Conservation (phyloP, 2,329 filamentous ascomycete genomes). For the Harringtonia aguacate region DNA sequence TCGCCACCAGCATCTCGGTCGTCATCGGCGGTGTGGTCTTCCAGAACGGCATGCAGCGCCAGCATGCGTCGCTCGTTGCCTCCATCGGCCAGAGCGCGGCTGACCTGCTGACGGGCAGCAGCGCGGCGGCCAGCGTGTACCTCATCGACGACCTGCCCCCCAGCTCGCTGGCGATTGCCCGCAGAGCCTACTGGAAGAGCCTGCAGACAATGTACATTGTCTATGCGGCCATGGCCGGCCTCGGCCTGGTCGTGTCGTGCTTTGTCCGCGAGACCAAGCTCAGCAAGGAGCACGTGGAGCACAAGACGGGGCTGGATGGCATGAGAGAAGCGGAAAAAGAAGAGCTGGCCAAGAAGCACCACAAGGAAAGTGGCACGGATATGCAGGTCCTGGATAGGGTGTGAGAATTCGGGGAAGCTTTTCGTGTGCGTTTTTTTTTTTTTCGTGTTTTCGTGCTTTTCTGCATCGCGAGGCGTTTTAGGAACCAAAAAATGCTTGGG, state of each 20-base stretch:
- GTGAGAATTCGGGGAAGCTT: too few species aligned
- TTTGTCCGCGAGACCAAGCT: constrained; percentile 38
- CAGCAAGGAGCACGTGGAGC: constrained; percentile 44
- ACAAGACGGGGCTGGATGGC: constrained; percentile 44
- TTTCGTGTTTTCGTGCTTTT: background rate
- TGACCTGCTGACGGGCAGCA: constrained; percentile 41
- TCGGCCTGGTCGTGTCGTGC: constrained; percentile 35
- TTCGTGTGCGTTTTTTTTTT: background rate
- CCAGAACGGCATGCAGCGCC: constrained; percentile 28
- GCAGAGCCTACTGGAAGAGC: constrained; percentile 36
- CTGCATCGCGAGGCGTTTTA: background rate
- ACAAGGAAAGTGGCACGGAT: background rate
- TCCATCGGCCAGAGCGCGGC: constrained; percentile 30
- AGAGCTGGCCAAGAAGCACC: background rate
- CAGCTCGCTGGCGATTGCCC: constrained; percentile 29
- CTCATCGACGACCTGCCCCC: constrained; percentile 41
- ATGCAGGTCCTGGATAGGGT: too few species aligned
- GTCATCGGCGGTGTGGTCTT: constrained; percentile 40
- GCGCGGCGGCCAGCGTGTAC: constrained; percentile 50
- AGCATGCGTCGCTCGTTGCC: constrained; percentile 17
- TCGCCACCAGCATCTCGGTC: constrained; percentile 45
- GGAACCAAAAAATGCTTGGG: background rate
- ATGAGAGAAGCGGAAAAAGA: constrained; percentile 21
- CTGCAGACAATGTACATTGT: constrained; percentile 48
- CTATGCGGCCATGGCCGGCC: constrained; percentile 36